These are phyloP conservation scores for Phytophthora aleatoria DNA, from an alignment of 352 stramenopile genomes.

Conservation along the genomic window DNA sequence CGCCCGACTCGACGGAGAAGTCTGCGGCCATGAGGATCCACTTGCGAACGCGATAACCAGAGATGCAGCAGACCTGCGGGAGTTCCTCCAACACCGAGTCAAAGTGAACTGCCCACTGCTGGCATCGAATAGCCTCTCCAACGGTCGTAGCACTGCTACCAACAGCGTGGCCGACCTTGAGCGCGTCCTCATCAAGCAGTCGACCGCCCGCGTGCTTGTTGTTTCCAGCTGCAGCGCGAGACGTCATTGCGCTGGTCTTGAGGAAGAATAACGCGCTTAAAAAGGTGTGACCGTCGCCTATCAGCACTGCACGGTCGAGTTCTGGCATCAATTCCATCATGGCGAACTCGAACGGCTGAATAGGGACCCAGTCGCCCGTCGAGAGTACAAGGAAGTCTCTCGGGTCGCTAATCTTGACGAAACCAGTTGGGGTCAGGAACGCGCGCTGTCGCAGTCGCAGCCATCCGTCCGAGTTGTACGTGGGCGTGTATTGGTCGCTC, in stretches of 20 bases:
- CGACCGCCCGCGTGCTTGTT: conserved; percentile 27
- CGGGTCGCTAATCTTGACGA: conserved; percentile 74
- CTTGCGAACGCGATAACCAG: conserved; percentile 70
- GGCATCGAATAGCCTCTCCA: conserved; percentile 65
- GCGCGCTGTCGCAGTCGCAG: conserved; percentile 60
- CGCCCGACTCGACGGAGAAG: conserved; percentile 69
- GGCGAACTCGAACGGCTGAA: conserved; percentile 61
- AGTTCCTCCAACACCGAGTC: conserved; percentile 65
- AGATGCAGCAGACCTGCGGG: conserved; percentile 49
- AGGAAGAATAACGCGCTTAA: conserved; percentile 81
- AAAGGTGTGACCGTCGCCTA: conserved; percentile 74
- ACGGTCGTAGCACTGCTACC: conserved; percentile 55
- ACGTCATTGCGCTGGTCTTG: conserved; percentile 44
- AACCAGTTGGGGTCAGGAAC: conserved; percentile 71
- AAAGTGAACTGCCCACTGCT: conserved; percentile 79
- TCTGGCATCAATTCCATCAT: conserved; percentile 56
- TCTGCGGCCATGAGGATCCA: conserved; percentile 80
- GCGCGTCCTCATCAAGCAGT: conserved; percentile 53
- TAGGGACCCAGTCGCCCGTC: conserved; percentile 76
- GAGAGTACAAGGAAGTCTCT: conserved; percentile 74
- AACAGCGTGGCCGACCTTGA: conserved; percentile 42
- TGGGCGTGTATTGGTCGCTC: conserved; percentile 22
- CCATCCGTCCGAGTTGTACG: conserved; percentile 47
- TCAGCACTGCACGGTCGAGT: conserved; percentile 66
- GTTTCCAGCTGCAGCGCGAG: conserved; percentile 17